These are phyloP conservation scores for Coniochaeta sp. DNA, from an alignment of 2,329 filamentous ascomycete genomes.

Conservation along the genomic window DNA sequence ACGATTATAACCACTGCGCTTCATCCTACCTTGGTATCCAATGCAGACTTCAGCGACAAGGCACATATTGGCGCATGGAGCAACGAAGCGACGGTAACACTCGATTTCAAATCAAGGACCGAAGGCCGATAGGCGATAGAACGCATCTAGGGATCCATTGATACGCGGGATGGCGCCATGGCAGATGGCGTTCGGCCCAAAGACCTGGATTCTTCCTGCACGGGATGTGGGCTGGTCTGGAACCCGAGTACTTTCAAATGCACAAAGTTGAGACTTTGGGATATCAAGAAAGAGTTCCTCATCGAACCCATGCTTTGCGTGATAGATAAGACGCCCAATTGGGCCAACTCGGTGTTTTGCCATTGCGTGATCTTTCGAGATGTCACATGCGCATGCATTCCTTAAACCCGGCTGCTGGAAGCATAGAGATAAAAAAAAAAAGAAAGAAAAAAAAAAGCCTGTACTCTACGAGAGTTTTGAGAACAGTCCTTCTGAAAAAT, in stretches of 20 bases:
- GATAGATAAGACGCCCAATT: not conserved
- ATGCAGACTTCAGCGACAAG: not conserved
- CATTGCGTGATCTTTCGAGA: not conserved
- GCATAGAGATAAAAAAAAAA: not conserved
- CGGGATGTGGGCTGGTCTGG: not conserved
- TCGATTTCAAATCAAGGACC: not conserved
- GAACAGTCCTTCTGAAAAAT: no score
- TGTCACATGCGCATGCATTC: not conserved
- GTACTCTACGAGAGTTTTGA: no score
- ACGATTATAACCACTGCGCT: not conserved
- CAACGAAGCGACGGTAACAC: not conserved
- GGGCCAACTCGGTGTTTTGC: not conserved
- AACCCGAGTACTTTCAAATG: not conserved
- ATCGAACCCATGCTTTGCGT: not conserved
- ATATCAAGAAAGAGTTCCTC: not conserved
- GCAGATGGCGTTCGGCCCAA: not conserved
- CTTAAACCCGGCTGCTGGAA: not conserved
- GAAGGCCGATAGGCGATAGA: not conserved
- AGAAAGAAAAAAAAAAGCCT: no score
- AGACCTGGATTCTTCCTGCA: not conserved
- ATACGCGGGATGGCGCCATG: not conserved
- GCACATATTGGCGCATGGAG: not conserved
- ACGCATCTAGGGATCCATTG: no score
- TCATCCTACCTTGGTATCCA: not conserved
- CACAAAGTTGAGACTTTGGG: not conserved